Conservation (phyloP, 495 filamentous ascomycete genomes). For the Lepraria neglecta region DNA sequence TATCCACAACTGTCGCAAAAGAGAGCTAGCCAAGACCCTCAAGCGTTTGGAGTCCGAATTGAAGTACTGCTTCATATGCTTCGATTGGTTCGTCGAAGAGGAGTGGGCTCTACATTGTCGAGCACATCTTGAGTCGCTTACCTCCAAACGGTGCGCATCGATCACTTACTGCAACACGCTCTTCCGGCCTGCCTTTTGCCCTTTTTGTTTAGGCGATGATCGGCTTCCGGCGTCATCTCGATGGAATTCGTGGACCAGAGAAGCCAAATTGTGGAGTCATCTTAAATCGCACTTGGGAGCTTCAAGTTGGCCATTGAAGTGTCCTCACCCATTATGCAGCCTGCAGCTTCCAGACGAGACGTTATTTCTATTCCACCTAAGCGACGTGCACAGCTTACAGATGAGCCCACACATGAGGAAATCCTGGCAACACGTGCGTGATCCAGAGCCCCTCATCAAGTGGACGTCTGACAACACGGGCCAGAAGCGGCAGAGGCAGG, state of each 20-base stretch:
- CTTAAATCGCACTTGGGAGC: not conserved
- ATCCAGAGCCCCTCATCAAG: too few relatives aligned
- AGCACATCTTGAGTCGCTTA: not conserved
- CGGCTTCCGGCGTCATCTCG: not conserved
- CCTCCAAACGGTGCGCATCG: too few relatives aligned
- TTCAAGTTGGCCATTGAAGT: conserved; percentile 4
- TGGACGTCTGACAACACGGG: too few relatives aligned
- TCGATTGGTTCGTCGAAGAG: too few relatives aligned
- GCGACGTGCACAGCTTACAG: too few relatives aligned
- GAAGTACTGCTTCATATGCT: not conserved
- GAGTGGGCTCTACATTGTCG: not conserved
- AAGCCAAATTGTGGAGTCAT: too few relatives aligned
- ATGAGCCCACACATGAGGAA: too few relatives aligned
- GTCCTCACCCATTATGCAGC: conserved; percentile 10
- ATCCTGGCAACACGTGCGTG: too few relatives aligned
- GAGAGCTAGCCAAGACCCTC: not conserved
- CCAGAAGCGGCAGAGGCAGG: too few relatives aligned
- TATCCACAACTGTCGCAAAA: too few relatives aligned
- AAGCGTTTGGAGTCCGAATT: not conserved
- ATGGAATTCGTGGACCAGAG: conserved; percentile 11
- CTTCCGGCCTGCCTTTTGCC: not conserved
- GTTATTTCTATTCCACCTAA: conserved; percentile 1
- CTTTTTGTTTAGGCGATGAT: not conserved
- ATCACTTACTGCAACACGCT: not conserved
- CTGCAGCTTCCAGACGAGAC: not conserved